Conservation (phyloP, 352 stramenopile species). For the Phytopythium montanum region DNA sequence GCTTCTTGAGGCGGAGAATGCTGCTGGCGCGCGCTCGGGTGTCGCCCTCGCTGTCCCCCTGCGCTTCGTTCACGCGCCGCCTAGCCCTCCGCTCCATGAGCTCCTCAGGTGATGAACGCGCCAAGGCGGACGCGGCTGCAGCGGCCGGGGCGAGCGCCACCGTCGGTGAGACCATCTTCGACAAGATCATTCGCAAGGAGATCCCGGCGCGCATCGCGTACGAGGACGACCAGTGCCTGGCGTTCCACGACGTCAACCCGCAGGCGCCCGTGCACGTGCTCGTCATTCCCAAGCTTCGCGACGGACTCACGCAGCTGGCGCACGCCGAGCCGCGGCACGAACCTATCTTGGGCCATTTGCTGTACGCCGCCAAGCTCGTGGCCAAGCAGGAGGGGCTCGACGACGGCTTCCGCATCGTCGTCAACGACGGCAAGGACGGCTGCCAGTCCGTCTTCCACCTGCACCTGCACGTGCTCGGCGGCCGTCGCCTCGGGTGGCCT, state of each 20-base stretch:
- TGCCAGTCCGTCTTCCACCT: constrained; percentile 89
- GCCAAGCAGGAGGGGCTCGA: constrained; percentile 90
- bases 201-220: constrained; percentile 96
- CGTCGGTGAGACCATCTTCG: constrained; percentile 93
- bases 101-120: constrained; percentile 44
- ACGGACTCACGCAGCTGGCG: constrained; percentile 90
- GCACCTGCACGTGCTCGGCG: constrained; percentile 95
- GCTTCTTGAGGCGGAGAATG: constrained; percentile 13
- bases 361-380: constrained; percentile 92
- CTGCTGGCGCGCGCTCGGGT: constrained; percentile 17
- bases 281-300: constrained; percentile 95
- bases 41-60: constrained; percentile 5
- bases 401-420: constrained; percentile 94
- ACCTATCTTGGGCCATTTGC: constrained; percentile 90
- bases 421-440: constrained; percentile 97
- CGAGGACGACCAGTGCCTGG: constrained; percentile 94
- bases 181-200: constrained; percentile 95
- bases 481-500: constrained; percentile 92
- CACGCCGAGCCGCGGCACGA: constrained; percentile 92
- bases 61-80: neutral
- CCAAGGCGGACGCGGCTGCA: constrained; percentile 52
- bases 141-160: constrained; percentile 25
- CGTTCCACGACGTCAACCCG: constrained; percentile 98
- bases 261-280: constrained; percentile 95
- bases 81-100: constrained; percentile 35